Conservation (phyloP, 345 rosid genomes). For the Acer saccharum region DNA sequence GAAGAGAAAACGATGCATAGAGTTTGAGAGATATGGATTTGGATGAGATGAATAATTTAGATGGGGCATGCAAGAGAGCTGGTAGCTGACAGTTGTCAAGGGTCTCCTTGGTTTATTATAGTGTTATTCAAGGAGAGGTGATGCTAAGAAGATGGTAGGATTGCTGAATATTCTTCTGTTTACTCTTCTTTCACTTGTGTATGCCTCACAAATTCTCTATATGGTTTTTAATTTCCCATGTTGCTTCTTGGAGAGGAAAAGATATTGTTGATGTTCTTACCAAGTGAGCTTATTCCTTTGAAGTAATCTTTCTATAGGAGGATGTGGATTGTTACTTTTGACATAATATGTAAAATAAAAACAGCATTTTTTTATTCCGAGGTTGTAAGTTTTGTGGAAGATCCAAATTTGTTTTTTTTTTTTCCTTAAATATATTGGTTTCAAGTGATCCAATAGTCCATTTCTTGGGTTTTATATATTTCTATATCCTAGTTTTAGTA, state of each 20-base stretch:
- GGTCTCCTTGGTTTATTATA: neutral
- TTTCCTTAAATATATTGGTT: neutral
- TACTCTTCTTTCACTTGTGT: neutral
- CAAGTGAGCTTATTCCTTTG: neutral
- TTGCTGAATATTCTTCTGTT: neutral
- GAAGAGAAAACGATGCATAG: neutral
- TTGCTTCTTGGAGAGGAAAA: neutral
- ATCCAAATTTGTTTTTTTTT: neutral
- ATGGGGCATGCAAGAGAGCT: too few relatives aligned
- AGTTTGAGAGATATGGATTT: neutral
- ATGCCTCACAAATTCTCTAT: neutral
- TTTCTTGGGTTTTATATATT: too few relatives aligned
- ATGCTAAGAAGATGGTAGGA: neutral
- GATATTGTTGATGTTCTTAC: neutral
- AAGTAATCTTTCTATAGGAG: neutral
- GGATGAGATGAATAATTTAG: neutral
- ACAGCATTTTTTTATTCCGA: neutral
- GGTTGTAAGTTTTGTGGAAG: neutral
- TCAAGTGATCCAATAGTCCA: too few relatives aligned
- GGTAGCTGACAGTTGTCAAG: too few relatives aligned
- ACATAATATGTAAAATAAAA: neutral
- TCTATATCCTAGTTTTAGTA: too few relatives aligned
- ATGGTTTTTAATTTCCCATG: too few relatives aligned
- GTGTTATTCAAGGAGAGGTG: neutral
- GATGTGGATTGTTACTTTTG: neutral